Evolutionary conservation across 2,329 filamentous ascomycete species (phyloP), one percentile per base, ranked within the genome.

Genomic region (Phialophora expanda): DNA sequence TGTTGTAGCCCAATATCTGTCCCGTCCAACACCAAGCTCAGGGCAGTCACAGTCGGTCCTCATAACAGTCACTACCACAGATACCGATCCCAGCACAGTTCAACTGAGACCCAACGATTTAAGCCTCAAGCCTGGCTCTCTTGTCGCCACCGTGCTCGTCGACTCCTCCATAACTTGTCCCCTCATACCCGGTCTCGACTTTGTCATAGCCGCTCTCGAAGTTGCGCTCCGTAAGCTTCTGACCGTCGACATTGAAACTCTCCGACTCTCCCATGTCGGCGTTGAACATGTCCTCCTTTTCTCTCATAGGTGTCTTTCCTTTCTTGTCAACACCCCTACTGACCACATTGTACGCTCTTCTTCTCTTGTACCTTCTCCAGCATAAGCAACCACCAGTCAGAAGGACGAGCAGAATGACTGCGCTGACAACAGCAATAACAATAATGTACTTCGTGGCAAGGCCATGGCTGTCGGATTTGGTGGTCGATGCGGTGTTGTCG

Each of bases 231-330:
- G 51, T 63, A 44, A 68, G 55, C 48, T 61, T 68, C 20, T 59
- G 60, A 11, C 62, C 59, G 6, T 64, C 59, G 22, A 55, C 44
- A 20, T 63, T 61, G 56, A 68, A 65, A 28, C 56, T 63, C 34
- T 65, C 62, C 11, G 62, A 50, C 38, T 68, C 66, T 44, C 41
- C 56, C 62, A 66, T 62, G 32, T 68, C 66, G 48, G 66, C 63
- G 50, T 68, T 68, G 53, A 68, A 68, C 53, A 68, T 61, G 26
- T 68, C 66, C 53, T 68, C 62, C 34, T 68, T 68, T n/a, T 68
- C 62, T 24, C 59, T 50, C 44, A 53, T 57, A 6, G 28, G 34
- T 3, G 46, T 32, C 50, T 68, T 65, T 51, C 60, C 66, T 41
- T 66, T 66, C 4, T 38, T 63, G 50, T 68, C 66, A 5, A 64